phyloP scores from a whole-genome alignment of 179 eudicot genomes.

The Corrigiola litoralis region DNA sequence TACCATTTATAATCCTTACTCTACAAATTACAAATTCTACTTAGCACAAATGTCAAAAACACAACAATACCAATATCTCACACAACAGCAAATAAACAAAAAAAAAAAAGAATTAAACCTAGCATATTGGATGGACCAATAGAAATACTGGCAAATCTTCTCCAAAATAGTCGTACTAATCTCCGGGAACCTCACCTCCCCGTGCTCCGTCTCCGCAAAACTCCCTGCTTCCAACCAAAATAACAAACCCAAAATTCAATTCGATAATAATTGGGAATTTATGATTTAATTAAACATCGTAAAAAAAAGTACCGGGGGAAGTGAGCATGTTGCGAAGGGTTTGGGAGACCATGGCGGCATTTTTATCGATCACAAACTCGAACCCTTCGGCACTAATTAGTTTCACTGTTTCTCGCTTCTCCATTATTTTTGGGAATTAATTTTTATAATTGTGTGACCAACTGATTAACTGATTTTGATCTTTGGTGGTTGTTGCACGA shows the following conservation, averaged over 20 bases:
- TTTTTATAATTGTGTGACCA: too few species aligned
- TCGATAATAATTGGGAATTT: conserved; percentile 20
- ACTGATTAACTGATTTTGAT: neutral
- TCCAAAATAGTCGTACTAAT: conserved; percentile 83
- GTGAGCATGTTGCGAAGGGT: conserved; percentile 90
- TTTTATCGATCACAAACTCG: conserved; percentile 74
- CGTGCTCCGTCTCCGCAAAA: conserved; percentile 72
- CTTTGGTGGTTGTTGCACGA: too few species aligned
- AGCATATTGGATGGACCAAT: conserved; percentile 95
- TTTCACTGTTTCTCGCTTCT: conserved; percentile 72
- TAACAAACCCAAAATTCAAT: neutral
- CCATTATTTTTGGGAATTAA: too few species aligned
- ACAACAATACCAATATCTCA: neutral
- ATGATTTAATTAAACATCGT: too few species aligned
- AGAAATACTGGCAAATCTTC: conserved; percentile 93
- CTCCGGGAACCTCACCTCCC: conserved; percentile 81
- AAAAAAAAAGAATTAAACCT: conserved; percentile 33
- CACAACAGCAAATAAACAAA: neutral
- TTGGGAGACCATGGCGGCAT: conserved; percentile 95
- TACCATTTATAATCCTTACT: too few species aligned
- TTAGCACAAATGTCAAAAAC: neutral
- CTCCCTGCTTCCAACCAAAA: conserved; percentile 35
- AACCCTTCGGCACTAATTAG: conserved; percentile 88
- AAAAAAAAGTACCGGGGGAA: conserved; percentile 52
- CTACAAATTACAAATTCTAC: too few species aligned